Conservation (phyloP, 2,329 filamentous ascomycete species). For the Aspergillus chevalieri region DNA sequence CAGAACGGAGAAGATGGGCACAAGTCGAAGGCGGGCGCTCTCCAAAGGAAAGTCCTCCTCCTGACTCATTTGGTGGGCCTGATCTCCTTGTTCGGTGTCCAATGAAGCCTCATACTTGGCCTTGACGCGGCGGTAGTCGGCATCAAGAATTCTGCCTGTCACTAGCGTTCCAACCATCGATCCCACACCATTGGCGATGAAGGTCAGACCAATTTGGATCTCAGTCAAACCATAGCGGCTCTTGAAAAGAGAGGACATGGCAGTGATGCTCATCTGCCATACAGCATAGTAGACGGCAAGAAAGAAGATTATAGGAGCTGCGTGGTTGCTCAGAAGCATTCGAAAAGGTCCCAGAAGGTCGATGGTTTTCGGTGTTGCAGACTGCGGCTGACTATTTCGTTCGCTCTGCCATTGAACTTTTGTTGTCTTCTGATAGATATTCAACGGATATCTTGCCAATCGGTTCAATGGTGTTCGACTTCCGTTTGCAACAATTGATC, state of each 20-base stretch:
- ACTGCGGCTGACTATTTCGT: no score
- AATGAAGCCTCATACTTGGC: no score
- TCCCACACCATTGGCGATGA: conserved; percentile 51
- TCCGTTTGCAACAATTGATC: no score
- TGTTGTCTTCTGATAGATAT: no score
- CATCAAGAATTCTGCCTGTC: conserved; percentile 49
- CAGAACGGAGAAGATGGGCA: conserved; percentile 41
- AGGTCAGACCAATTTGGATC: conserved; percentile 46
- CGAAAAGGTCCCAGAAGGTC: no score
- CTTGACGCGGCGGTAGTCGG: conserved; percentile 45
- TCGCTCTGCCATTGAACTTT: no score
- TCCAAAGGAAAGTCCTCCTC: conserved; percentile 43
- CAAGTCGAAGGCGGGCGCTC: conserved; percentile 45
- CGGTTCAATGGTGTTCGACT: no score
- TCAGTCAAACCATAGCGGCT: conserved; percentile 38
- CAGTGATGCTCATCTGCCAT: conserved; percentile 53
- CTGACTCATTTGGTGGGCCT: conserved; percentile 10
- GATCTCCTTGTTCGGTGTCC: no score
- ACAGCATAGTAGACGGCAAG: conserved; percentile 45
- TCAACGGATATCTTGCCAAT: no score
- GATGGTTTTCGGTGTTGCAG: no score
- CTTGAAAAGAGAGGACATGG: conserved; percentile 47
- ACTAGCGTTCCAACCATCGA: conserved; percentile 50
- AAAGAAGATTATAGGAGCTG: no score
- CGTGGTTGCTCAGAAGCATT: no score